Evolutionary conservation across 2,329 filamentous ascomycete genomes (phyloP), one percentile per base, ranked within the genome.

Genomic region (Fusarium chaquense): DNA sequence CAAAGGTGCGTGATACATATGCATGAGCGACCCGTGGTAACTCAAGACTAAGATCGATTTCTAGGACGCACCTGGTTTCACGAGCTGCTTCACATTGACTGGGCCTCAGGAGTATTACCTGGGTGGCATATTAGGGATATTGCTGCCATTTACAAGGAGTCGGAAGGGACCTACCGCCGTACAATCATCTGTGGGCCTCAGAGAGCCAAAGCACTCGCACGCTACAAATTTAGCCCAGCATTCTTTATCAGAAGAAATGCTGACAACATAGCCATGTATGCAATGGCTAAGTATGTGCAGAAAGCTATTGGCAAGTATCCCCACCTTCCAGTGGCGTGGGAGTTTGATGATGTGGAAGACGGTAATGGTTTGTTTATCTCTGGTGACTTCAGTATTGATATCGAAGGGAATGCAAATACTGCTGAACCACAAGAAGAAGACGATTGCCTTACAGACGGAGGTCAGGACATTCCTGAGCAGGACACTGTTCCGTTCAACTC

Each of bases 41-140:
- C 9, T n/a, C 26, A n/a, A 46, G 18, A n/a, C 45, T 47, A 49
- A 49, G 1, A 24, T 2, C 10, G 7, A 6, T 4, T 35, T 20
- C 12, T 20, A 54, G 38, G 30, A 16, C 51, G 20, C 3, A 22
- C 20, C 18, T 54, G 38, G 51, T 54, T 20, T 22, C 28, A 54
- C 10, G 38, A 54, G 38, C 9, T 54, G 5, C 51, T 54, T 30
- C 38, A 54, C 7, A 26, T 54, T 54, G 28, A 54, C 28, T 44
- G 38, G 38, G 51, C 50, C 20, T 53, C 38, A 9, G 38, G 50
- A 16, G 30, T 47, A 6, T 11, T 33, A 33, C 32, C 45, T 9
- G n/a, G 7, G 6, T 35, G 12, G 12, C 30, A 47, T 47, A 35
- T 47, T 12, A 15, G 5, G 3, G 30, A 47, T 35, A 47, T 47